Evolutionary conservation across 1,284 basidiomycete genomes (phyloP), one percentile per base, ranked within the genome.

Genomic region (Peniophora sp.): DNA sequence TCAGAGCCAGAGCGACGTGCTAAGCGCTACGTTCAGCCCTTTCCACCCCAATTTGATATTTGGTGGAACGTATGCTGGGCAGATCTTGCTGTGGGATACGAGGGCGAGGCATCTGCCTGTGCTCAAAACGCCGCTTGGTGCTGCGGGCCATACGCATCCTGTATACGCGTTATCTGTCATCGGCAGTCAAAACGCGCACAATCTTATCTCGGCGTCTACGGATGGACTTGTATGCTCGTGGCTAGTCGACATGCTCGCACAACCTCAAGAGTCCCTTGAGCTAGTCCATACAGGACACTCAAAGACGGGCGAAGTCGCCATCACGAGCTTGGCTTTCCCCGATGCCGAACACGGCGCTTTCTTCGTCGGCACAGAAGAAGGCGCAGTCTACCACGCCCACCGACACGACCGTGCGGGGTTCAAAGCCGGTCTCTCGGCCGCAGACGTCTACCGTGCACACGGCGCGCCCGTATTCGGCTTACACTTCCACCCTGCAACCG

Each of bases 71-170:
- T 98, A 99, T 65, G 96, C 93, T 24, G 97, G 97, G 8, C 97
- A 99, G 70, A 96, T 99, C 51, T 71, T 99, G 36, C 77, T 99
- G 1, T 99, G 97, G 97, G 96, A 99, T 65, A 98, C 95, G n/a
- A 83, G 96, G 44, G 91, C 94, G 0, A 94, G 96, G 60, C 92
- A 96, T 62, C 72, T 97, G 3, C 96, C 97, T 0, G 92, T 98
- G 1, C 76, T 98, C 53, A 99, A 98, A 71, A 97, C 96, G 3
- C 97, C 97, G 0, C 70, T 99, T 43, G 95, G 92, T 5, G 91
- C 93, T 2, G 84, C 90, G 24, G 95, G 97, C 0, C 97, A 99
- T 64, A 98, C 96, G 2, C 96, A 99, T 66, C 97, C 97, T 1
- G 93, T 99, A 39, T 99, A 99, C 71, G 88, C 89, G 0, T 93